Conservation (phyloP, 768 basidiomycete genomes). For the Pleurotus tuoliensis region DNA sequence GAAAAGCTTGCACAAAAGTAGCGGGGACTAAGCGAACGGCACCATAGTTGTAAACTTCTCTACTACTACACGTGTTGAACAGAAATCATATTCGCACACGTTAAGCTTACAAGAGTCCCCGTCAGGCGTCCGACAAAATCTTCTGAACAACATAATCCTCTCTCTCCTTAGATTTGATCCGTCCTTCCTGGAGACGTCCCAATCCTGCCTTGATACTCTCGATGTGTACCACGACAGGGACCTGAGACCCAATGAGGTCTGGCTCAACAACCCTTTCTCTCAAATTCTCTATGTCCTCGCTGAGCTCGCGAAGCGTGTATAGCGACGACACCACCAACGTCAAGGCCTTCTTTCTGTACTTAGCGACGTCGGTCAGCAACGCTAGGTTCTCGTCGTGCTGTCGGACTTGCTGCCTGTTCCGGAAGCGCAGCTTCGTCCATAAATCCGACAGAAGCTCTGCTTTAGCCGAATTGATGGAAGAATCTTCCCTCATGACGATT, state of each 20-base stretch:
- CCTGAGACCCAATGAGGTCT: conserved; percentile 48
- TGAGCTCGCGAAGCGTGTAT: conserved; percentile 58
- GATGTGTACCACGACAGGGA: conserved; percentile 75
- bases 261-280: conserved; percentile 70
- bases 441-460: conserved; percentile 58
- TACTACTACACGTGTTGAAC: no score
- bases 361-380: conserved; percentile 50
- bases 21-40: no score
- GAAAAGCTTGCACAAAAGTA: no score
- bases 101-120: no score
- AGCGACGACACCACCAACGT: conserved; percentile 63
- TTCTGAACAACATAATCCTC: conserved; percentile 27
- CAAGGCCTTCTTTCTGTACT: conserved; percentile 57
- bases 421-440: conserved; percentile 62
- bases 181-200: conserved; percentile 56
- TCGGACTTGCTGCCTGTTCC: conserved; percentile 46
- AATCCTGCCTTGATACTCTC: conserved; percentile 64
- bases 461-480: conserved; percentile 36
- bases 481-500: conserved; percentile 55
- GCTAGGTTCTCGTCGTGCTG: conserved; percentile 46
- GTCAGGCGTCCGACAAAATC: no score
- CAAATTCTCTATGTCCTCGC: conserved; percentile 73
- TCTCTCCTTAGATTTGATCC: conserved; percentile 43
- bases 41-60: no score
- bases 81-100: no score